Evolutionary conservation across 192 early-diverging fungal species (phyloP).

Genomic region (Piromyces finnis): DNA sequence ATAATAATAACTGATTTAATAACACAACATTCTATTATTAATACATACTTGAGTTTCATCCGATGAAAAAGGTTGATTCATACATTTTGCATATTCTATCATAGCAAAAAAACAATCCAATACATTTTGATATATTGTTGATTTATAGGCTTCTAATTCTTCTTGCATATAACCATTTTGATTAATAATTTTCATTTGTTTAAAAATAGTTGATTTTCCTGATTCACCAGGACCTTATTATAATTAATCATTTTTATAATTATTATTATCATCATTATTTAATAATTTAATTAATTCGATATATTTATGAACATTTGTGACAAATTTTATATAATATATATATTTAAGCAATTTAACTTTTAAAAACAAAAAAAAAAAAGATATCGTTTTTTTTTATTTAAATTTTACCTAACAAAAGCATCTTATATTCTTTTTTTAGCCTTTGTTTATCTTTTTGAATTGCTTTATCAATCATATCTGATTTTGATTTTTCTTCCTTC

Average conservation of each 20-base stretch:
- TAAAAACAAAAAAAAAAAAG: no score
- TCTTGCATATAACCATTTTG: constrained; percentile 72
- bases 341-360: no score
- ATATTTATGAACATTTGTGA: no score
- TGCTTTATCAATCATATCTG: constrained; percentile 24
- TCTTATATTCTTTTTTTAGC: constrained; percentile 46
- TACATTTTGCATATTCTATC: neutral
- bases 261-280: neutral
- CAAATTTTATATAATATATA: no score
- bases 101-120: constrained; percentile 42
- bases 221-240: constrained; percentile 46
- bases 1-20: no score
- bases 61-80: neutral
- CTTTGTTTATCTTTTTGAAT: constrained; percentile 39
- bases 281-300: neutral
- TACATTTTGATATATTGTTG: constrained; percentile 71
- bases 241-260: neutral
- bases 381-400: no score
- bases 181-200: constrained; percentile 96
- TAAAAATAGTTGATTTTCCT: constrained; percentile 87
- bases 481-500: neutral
- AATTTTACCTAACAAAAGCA: constrained; percentile 38
- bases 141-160: constrained; percentile 53
- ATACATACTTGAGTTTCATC: no score
- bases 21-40: no score